These are phyloP conservation scores for Serendipita sp. DNA, from an alignment of 768 basidiomycete species.

Conservation along the genomic window DNA sequence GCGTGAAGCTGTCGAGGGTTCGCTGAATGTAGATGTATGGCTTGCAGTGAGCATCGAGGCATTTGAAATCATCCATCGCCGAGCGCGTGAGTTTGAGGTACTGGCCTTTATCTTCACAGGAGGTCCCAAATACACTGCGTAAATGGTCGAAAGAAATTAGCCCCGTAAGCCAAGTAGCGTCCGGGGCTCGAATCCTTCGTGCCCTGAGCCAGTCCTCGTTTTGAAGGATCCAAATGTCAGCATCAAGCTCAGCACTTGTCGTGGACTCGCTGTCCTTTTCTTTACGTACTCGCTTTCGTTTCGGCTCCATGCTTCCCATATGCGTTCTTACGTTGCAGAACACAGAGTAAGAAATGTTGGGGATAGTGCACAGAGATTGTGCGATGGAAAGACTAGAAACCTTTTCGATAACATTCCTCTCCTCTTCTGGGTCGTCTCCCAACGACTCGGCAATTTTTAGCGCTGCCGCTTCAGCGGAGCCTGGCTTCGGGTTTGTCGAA, in stretches of 20 bases:
- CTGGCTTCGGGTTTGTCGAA: not conserved
- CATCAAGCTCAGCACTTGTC: not conserved
- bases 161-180: not conserved
- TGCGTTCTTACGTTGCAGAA: not conserved
- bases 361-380: not conserved
- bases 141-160: not conserved
- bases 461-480: not conserved
- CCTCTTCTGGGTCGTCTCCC: not conserved
- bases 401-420: not conserved
- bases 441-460: not conserved
- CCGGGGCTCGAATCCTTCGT: not conserved
- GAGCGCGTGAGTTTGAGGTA: not conserved
- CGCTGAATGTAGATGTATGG: conserved; percentile 9
- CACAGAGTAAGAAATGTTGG: not conserved
- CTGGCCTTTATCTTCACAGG: not conserved
- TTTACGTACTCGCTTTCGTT: not conserved
- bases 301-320: not conserved
- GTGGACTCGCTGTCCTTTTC: not conserved
- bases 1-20: not conserved
- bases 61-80: not conserved
- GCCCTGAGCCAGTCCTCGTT: not conserved
- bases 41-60: conserved; percentile 7
- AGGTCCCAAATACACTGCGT: not conserved
- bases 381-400: not conserved
- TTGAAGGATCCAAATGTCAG: not conserved